phyloP scores from a whole-genome alignment of 768 basidiomycete species.

The Mycena belliarum region DNA sequence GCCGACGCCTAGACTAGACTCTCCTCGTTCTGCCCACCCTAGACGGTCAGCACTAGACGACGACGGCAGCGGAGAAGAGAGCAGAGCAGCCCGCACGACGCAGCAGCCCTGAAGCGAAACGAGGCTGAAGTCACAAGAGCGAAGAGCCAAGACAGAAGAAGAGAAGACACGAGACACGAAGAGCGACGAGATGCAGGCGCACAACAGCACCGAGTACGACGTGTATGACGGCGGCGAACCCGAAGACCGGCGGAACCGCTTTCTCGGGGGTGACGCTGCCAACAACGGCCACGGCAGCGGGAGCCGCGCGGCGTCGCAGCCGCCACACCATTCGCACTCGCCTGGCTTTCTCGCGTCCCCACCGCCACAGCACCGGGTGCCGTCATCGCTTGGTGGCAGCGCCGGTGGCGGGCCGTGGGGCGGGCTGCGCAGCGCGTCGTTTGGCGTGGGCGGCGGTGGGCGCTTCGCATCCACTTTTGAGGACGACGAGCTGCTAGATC shows the following conservation, averaged over 20 bases:
- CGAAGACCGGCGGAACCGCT: background rate
- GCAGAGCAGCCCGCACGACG: too few species aligned
- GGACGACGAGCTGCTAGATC: conserved; percentile 22
- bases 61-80: too few species aligned
- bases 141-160: too few species aligned
- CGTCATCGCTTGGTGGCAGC: background rate
- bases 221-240: background rate
- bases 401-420: background rate
- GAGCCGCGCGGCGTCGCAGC: background rate
- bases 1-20: too few species aligned
- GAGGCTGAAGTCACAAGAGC: too few species aligned
- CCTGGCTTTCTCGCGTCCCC: background rate
- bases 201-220: too few species aligned
- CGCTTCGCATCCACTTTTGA: conserved; percentile 17
- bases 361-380: background rate
- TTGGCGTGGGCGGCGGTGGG: too few species aligned
- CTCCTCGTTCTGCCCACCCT: too few species aligned
- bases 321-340: background rate
- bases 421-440: background rate
- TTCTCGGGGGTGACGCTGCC: background rate
- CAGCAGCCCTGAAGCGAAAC: too few species aligned
- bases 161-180: too few species aligned
- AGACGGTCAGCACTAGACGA: too few species aligned
- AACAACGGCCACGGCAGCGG: background rate
- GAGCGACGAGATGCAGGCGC: too few species aligned